phyloP scores from a whole-genome alignment of 306 rosid species.

The Casuarina glauca region DNA sequence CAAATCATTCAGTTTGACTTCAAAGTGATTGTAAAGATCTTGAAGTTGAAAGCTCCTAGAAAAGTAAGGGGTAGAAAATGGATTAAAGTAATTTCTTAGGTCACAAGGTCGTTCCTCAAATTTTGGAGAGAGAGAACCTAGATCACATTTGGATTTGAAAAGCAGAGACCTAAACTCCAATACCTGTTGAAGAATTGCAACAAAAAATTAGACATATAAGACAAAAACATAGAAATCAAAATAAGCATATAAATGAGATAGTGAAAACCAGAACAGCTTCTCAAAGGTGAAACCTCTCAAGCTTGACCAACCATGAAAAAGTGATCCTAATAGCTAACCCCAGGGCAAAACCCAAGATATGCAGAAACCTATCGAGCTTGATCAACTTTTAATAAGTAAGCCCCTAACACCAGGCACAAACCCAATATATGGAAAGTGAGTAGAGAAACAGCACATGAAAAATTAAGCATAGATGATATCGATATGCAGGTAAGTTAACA shows the following conservation, averaged over 20 bases:
- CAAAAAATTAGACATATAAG: conserved; percentile 14
- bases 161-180: conserved; percentile 50
- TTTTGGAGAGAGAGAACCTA: conserved; percentile 39
- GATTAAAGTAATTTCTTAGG: conserved; percentile 43
- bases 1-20: conserved; percentile 61
- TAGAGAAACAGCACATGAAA: neutral
- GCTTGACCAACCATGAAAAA: neutral
- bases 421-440: neutral
- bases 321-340: neutral
- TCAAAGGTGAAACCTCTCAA: neutral
- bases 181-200: conserved; percentile 46
- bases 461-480: neutral
- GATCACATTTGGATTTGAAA: conserved; percentile 41
- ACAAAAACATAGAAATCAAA: neutral
- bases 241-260: neutral
- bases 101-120: conserved; percentile 35
- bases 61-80: conserved; percentile 34
- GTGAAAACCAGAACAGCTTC: neutral
- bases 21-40: conserved; percentile 59
- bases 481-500: neutral
- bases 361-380: neutral
- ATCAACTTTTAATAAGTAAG: neutral
- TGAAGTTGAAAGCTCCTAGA: conserved; percentile 44
- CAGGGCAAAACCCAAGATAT: neutral
- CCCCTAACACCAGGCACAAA: neutral